phyloP scores from a whole-genome alignment of 2,329 filamentous ascomycete genomes.

The Curvularia sp. region DNA sequence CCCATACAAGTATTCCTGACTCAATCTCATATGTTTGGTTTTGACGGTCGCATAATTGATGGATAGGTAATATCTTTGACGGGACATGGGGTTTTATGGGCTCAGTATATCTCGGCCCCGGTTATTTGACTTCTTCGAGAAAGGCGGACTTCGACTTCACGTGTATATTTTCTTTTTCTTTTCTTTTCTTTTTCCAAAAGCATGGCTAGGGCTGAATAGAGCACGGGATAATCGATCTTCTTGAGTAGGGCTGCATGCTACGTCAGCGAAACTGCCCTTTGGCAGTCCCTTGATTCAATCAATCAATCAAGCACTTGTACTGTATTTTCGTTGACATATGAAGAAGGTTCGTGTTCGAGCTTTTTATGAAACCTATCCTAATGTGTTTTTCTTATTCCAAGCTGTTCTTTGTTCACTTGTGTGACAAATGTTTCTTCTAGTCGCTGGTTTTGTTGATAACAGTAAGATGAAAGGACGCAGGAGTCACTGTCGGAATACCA shows the following conservation, averaged over 20 bases:
- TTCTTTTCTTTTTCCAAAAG: background rate
- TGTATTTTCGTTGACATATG: background rate
- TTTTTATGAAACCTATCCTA: background rate
- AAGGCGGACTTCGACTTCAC: background rate
- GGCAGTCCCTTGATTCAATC: background rate
- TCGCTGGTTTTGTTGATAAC: too few relatives aligned
- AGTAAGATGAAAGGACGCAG: too few relatives aligned
- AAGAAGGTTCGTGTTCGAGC: too few relatives aligned
- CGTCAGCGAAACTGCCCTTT: background rate
- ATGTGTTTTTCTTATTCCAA: background rate
- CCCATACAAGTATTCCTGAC: background rate
- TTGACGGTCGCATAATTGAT: slow-evolving; percentile 8
- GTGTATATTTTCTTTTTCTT: background rate
- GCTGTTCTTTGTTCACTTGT: too few relatives aligned
- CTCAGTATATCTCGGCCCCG: background rate
- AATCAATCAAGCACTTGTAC: background rate
- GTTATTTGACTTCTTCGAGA: background rate
- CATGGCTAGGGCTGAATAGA: background rate
- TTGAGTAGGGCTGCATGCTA: background rate
- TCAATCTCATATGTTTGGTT: background rate
- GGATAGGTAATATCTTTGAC: background rate
- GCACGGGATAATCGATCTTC: background rate
- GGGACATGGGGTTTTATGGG: background rate
- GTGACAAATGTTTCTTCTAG: too few relatives aligned
- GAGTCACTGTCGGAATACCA: too few relatives aligned